phyloP scores from a whole-genome alignment of 2,329 filamentous ascomycete species.

The Pseudopyricularia javanii region DNA sequence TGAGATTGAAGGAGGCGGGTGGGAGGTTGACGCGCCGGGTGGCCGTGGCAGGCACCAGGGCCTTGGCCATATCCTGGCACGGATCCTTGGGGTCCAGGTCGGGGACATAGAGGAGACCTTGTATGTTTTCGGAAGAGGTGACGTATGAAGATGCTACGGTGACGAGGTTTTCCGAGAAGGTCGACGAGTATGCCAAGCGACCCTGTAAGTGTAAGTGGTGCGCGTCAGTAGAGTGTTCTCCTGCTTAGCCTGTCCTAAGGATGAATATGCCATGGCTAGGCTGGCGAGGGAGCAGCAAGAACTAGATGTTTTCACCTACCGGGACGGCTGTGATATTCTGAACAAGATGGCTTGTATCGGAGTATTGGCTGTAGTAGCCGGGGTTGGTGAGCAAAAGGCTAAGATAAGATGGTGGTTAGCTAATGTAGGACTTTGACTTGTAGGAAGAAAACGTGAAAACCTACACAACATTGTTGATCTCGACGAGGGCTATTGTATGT shows the following conservation, averaged over 20 bases:
- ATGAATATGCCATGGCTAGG: not conserved
- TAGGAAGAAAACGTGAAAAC: conserved; percentile 3
- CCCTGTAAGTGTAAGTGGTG: conserved; percentile 16
- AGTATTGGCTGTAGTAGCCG: conserved; percentile 35
- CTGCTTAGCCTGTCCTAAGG: too few relatives aligned
- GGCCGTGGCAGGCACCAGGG: conserved; percentile 63
- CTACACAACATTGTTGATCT: conserved; percentile 9
- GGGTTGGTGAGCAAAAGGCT: conserved; percentile 51
- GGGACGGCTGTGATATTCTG: conserved; percentile 43
- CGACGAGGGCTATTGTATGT: not conserved
- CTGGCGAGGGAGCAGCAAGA: too few relatives aligned
- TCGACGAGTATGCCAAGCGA: conserved; percentile 39
- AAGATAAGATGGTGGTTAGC: not conserved
- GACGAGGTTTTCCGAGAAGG: conserved; percentile 48
- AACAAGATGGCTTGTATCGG: conserved; percentile 39
- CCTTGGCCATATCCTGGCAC: conserved; percentile 50
- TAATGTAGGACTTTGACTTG: not conserved
- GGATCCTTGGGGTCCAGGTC: conserved; percentile 43
- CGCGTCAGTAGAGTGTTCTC: too few relatives aligned
- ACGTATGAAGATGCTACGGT: conserved; percentile 61
- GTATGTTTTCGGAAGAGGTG: conserved; percentile 45
- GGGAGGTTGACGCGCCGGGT: conserved; percentile 62
- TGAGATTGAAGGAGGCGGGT: conserved; percentile 55
- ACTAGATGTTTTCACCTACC: conserved; percentile 23
- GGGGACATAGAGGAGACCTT: conserved; percentile 79